Evolutionary conservation across 2,329 filamentous ascomycete genomes (phyloP), one percentile per base, ranked within the genome.

Genomic region (Epichloe coenophiala): DNA sequence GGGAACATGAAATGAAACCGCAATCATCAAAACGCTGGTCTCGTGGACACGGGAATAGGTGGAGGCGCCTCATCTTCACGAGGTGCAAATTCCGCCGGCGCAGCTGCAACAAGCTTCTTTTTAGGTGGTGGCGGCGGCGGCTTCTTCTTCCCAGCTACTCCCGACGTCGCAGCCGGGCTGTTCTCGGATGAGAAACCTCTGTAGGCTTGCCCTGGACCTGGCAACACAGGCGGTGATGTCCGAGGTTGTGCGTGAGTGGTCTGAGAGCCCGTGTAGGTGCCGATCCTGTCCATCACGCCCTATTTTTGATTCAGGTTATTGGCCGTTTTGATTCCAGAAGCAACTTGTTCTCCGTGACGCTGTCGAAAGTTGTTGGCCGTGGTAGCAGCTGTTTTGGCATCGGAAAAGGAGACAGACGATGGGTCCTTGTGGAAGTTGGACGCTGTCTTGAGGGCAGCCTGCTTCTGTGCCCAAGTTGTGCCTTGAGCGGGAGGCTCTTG

Each of bases 291-390:
- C 37, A 63, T 53, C 4, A 81, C 67, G 3, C 77, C 77, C 56
- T 84, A 84, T 60, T 80, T 83, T 59, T 82, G 75, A 50, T 81
- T 78, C 50, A 83, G 57, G 2, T 67, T 70, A 53, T 75, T 77
- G 4, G 81, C 80, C 19, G 71, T 73, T 59, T 73, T 70, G 58
- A 75, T 71, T 0, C 83, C 83, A 5, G 76, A 68, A 1, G 77
- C 75, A 5, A 86, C 77, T 61, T 86, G 80, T 17, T 83, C 83
- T 3, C 82, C 78, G 58, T 88, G 83, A 31, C 82, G 70, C 61
- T 86, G 78, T 13, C 81, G 80, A 63, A 88, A 86, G 60, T 84
- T 83, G 55, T 80, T 82, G 39, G 77, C 76, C 38, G 80, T 84
- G 31, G 72, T 71, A 1, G 78, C 82, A 13, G 80, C 77, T 39